Percentiles rank a stretch among this genome's conserved stretches.
Evolutionary conservation across 805 yeast species (phyloP).

Genomic region (Nakazawaea pomicola): DNA sequence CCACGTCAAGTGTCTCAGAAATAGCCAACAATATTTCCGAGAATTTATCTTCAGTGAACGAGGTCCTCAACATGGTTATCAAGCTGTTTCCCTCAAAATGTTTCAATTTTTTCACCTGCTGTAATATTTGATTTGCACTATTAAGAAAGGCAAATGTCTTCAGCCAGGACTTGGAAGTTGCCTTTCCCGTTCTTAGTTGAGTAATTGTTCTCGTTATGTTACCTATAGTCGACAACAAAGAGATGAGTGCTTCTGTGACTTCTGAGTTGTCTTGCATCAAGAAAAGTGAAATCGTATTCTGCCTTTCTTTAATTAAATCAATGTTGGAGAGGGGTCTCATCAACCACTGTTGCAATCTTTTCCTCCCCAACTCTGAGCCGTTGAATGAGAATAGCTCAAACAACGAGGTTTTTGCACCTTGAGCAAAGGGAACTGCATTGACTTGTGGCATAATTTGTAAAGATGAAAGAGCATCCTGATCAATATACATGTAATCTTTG

Average conservation of each 20-base stretch:
- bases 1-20: slow-evolving; percentile 32
- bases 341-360: slow-evolving; percentile 29
- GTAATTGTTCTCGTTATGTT: slow-evolving; percentile 22
- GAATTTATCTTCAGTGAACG: too few species aligned
- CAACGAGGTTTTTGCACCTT: slow-evolving; percentile 14
- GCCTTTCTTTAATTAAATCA: slow-evolving; percentile 24
- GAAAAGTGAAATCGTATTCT: slow-evolving; percentile 23
- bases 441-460: slow-evolving; percentile 20
- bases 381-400: slow-evolving; percentile 21
- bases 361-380: slow-evolving; percentile 25
- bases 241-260: slow-evolving; percentile 18
- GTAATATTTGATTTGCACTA: slow-evolving; percentile 16
- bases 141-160: slow-evolving; percentile 21
- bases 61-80: too few species aligned
- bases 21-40: too few species aligned
- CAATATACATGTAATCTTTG: slow-evolving; percentile 20
- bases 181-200: slow-evolving; percentile 23
- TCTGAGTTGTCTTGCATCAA: slow-evolving; percentile 17
- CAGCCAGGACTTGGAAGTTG: slow-evolving; percentile 25
- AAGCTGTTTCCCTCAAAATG: not conserved
- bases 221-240: slow-evolving; percentile 21
- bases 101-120: slow-evolving; percentile 8
- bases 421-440: slow-evolving; percentile 14
- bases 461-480: slow-evolving; percentile 24
- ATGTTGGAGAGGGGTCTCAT: slow-evolving; percentile 27